phyloP scores from a whole-genome alignment of 306 rosid genomes.

The Rosa persica region DNA sequence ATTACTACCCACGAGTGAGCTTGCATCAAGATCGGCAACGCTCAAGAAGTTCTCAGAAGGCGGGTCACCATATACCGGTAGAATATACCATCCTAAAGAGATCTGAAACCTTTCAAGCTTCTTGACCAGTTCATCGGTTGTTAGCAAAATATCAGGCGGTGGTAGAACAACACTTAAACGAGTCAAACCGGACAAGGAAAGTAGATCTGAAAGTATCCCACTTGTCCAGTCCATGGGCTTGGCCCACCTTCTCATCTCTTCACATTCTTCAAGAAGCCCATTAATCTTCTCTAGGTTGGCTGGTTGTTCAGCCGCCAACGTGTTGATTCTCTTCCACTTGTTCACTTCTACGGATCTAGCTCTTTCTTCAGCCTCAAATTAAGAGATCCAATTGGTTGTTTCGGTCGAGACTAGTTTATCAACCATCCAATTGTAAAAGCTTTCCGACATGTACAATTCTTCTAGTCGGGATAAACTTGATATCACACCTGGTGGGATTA shows the following conservation, averaged over 20 bases:
- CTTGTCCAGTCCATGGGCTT: neutral
- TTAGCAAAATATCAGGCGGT: neutral
- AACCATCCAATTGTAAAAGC: neutral
- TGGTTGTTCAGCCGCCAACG: neutral
- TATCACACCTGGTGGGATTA: neutral
- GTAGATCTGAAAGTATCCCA: neutral
- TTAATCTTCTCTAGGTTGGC: too few species aligned
- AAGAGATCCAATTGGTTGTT: neutral
- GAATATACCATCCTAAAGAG: neutral
- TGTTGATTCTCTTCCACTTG: neutral
- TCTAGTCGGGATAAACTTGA: neutral
- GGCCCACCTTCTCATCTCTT: neutral
- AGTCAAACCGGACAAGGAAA: neutral
- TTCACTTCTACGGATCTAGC: neutral
- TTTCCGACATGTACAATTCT: constrained; percentile 10
- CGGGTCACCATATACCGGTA: too few species aligned
- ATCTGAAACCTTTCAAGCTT: neutral
- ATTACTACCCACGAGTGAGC: neutral
- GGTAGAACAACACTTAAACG: neutral
- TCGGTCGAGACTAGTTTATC: neutral
- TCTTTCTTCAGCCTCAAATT: neutral
- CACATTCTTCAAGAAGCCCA: too few species aligned
- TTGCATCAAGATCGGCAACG: neutral
- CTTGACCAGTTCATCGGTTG: neutral
- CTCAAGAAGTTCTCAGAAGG: neutral